A percentile compares a stretch with the other conserved stretches of the same genome.
Evolutionary conservation across 2,329 filamentous ascomycete genomes (phyloP).

Genomic region (Pseudogymnoascus sp.): DNA sequence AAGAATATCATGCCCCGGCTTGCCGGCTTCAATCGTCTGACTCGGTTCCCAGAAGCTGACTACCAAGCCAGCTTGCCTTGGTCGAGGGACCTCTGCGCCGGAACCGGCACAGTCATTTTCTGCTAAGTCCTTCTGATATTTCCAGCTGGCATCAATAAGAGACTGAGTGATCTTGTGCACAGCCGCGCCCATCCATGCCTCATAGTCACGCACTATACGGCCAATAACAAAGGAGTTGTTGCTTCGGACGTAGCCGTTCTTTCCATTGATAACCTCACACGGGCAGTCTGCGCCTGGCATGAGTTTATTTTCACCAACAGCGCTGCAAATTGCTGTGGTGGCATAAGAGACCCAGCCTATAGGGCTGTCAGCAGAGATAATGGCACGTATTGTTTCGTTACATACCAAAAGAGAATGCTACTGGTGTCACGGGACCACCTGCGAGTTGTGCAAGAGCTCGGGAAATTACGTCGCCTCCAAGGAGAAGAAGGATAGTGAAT

Average conservation of each 20-base stretch:
- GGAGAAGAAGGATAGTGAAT: slow-evolving; percentile 30
- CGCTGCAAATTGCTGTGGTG: slow-evolving; percentile 18
- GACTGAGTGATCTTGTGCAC: slow-evolving; percentile 13
- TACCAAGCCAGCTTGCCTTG: slow-evolving; percentile 16
- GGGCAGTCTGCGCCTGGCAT: slow-evolving; percentile 31
- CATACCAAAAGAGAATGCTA: slow-evolving; percentile 27
- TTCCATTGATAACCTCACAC: slow-evolving; percentile 31
- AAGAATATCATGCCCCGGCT: slow-evolving; percentile 14
- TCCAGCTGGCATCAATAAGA: slow-evolving; percentile 11
- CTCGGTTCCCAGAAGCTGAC: slow-evolving; percentile 19
- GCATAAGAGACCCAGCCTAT: slow-evolving; percentile 27
- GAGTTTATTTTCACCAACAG: slow-evolving; percentile 26
- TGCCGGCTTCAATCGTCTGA: slow-evolving; percentile 12
- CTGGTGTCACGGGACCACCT: slow-evolving; percentile 24
- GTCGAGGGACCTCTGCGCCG: slow-evolving; percentile 20
- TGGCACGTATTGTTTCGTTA: not conserved
- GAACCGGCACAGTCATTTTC: slow-evolving; percentile 15
- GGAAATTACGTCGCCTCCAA: slow-evolving; percentile 31
- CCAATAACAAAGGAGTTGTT: slow-evolving; percentile 39
- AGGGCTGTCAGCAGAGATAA: not conserved
- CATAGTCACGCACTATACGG: slow-evolving; percentile 36
- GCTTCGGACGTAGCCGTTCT: slow-evolving; percentile 31
- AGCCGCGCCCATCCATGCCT: slow-evolving; percentile 25
- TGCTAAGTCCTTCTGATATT: not conserved
- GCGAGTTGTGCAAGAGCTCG: slow-evolving; percentile 29